phyloP scores from a whole-genome alignment of 78 protist species.

The slime mould (Dictyostelium discoideum) region DNA sequence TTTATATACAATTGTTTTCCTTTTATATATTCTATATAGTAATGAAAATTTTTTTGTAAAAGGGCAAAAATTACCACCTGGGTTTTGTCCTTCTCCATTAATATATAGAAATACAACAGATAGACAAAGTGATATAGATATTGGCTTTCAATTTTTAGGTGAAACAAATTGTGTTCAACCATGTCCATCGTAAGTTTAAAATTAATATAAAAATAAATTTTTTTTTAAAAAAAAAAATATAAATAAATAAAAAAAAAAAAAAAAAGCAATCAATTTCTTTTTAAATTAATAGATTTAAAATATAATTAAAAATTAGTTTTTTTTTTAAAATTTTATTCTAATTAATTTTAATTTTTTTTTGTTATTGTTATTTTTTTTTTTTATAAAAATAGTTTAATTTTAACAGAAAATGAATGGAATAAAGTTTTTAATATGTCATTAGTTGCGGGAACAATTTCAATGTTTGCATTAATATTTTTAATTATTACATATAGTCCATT shows the following conservation, averaged over 20 bases:
- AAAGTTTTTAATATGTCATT: not conserved
- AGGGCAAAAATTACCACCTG: not conserved
- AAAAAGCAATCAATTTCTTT: too few relatives aligned
- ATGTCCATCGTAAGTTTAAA: conserved; percentile 17
- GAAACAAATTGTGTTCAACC: not conserved
- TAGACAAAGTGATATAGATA: not conserved
- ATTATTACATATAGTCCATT: not conserved
- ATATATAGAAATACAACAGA: conserved; percentile 34
- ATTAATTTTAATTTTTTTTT: too few relatives aligned
- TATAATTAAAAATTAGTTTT: too few relatives aligned
- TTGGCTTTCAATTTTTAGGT: conserved; percentile 6
- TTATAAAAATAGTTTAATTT: not conserved
- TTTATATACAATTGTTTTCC: not conserved
- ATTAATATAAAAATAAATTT: not conserved
- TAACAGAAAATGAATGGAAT: not conserved
- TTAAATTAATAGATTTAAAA: too few relatives aligned
- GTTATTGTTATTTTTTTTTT: not conserved
- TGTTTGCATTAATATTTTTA: not conserved
- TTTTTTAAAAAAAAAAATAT: too few relatives aligned
- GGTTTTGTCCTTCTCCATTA: conserved; percentile 39
- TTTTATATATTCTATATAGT: not conserved
- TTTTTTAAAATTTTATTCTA: too few relatives aligned
- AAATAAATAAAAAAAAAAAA: too few relatives aligned
- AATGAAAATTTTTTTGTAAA: not conserved
- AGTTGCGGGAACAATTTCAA: not conserved